Conservation (phyloP, 140 eudicot genomes). For the Cichorium intybus region DNA sequence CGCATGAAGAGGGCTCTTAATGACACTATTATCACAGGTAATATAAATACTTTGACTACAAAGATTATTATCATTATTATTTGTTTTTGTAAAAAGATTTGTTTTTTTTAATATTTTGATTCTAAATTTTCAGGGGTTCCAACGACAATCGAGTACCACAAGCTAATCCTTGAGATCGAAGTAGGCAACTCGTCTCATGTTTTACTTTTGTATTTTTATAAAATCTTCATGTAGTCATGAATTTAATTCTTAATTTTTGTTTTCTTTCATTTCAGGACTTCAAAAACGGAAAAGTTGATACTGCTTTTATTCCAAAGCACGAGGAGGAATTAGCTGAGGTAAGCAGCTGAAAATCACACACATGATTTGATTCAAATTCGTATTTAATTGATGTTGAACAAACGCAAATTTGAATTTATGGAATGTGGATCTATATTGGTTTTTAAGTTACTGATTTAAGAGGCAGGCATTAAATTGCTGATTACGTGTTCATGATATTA, state of each 20-base stretch:
- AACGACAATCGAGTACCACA: slow-evolving; percentile 94
- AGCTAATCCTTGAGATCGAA: slow-evolving; percentile 94
- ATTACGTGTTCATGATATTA: background rate
- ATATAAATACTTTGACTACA: background rate
- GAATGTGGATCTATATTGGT: too few relatives aligned
- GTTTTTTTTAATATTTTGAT: background rate
- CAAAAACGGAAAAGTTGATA: slow-evolving; percentile 91
- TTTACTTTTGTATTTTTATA: background rate
- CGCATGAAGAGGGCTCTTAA: slow-evolving; percentile 98
- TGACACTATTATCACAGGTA: slow-evolving; percentile 90
- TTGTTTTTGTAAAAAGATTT: background rate
- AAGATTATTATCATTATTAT: background rate
- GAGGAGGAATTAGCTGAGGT: slow-evolving; percentile 89
- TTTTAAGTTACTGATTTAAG: background rate
- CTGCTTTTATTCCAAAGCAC: slow-evolving; percentile 98
- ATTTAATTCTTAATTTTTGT: background rate
- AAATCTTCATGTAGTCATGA: background rate
- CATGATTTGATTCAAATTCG: background rate
- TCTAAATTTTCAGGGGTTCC: slow-evolving; percentile 80
- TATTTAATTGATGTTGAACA: background rate
- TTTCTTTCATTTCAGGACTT: slow-evolving; percentile 58
- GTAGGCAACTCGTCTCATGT: slow-evolving; percentile 35
- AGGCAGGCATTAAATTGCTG: background rate
- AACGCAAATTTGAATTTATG: background rate
- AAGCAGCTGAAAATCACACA: slow-evolving; percentile 21